phyloP scores from a whole-genome alignment of 2,329 filamentous ascomycete species.

The Phialophora chinensis region DNA sequence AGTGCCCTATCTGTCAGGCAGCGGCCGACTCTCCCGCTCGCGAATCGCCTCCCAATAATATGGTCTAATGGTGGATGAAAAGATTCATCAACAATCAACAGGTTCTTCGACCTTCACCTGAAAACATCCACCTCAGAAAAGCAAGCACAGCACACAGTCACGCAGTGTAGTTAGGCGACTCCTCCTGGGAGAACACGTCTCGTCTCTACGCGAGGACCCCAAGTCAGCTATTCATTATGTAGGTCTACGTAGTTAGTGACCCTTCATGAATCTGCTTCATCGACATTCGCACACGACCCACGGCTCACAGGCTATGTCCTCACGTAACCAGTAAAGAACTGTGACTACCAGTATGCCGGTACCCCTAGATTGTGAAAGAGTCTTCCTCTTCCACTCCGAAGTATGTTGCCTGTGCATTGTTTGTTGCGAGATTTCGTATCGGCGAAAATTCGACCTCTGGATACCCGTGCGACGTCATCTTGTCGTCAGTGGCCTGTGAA shows the following conservation, averaged over 20 bases:
- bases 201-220: not conserved
- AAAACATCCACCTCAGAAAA: not conserved
- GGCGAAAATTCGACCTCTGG: not conserved
- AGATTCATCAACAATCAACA: too few relatives aligned
- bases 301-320: too few relatives aligned
- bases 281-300: not conserved
- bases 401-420: not conserved
- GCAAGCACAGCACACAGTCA: not conserved
- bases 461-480: not conserved
- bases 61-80: not conserved
- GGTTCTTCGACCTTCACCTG: not conserved
- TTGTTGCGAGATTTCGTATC: not conserved
- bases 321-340: not conserved
- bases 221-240: not conserved
- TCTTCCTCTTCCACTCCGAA: not conserved
- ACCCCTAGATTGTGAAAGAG: not conserved
- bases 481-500: not conserved
- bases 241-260: not conserved
- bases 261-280: not conserved
- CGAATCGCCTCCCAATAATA: too few relatives aligned
- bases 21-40: not conserved
- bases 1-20: not conserved
- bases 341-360: not conserved
- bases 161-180: not conserved
- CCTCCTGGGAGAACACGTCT: not conserved